Base-by-base conservation (phyloP, 169 alveolate genomes). In the Babesia sp. region DNA sequence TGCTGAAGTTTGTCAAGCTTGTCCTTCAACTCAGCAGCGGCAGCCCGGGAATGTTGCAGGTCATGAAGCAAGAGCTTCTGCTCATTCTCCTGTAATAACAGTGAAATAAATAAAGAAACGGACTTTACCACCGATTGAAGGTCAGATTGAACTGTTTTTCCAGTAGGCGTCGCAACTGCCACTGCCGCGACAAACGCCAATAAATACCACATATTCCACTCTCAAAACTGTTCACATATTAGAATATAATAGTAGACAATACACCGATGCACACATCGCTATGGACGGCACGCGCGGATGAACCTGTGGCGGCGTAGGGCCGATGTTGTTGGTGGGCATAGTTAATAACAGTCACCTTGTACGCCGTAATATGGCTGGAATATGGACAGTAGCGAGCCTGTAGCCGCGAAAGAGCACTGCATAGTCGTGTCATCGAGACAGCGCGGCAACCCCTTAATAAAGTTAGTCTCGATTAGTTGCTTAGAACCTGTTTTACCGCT, bases 371-470 rank as follows among this genome's bases (percentile, higher is more conserved):
- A 45, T 56, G 11, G 36, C 20, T 11, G 33, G 22, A 64, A 45
- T 64, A 64, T 64, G 74, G 74, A 64, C 34, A n/a, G 42, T 42
- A 24, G 20, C 9, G 63, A 26, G 12, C 33, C 45, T 12, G 33
- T 12, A 0, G 12, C 3, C 14, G 48, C 28, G n/a, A 31, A 64
- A 3, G 54, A 64, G 33, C 74, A 45, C n/a, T 71, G 69, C 63
- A 54, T 87, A 37, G 44, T 87, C n/a, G 71, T 84, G 4, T 87
- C 93, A 41, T 82, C 71, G n/a, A 55, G 91, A 48, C 93, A 87
- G 44, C 78, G 87, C 45, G 71, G 78, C 50, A 87, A 87, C 58
- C 93, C 93, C n/a, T 36, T 87, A 48, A 45, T 87, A 63, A 87
- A 72, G 90, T 84, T 71, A 42, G 83, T 72, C 51, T 28, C 74